A percentile compares a stretch with the other conserved stretches of the same genome.
phyloP scores from a whole-genome alignment of 176 grass and related monocot genomes.

The Oryza glumipatula region DNA sequence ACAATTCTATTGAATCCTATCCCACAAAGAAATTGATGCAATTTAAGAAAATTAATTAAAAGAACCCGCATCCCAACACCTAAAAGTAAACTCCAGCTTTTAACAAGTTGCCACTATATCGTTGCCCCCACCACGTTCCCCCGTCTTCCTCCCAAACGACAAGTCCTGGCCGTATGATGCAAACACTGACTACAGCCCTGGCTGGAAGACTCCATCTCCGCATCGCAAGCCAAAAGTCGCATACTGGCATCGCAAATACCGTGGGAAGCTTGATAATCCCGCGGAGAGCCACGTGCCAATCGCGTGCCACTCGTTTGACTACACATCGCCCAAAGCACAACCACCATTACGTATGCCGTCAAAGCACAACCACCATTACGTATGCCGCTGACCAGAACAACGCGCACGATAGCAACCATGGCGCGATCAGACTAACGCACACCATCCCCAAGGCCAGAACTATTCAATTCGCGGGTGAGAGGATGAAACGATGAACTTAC shows the following conservation, averaged over 20 bases:
- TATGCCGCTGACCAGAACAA: neutral
- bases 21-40: neutral
- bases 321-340: neutral
- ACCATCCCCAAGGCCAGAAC: neutral
- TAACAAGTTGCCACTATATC: conserved; percentile 4
- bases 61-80: neutral
- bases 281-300: neutral
- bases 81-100: neutral
- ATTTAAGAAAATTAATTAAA: neutral
- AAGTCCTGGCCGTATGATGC: neutral
- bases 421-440: neutral
- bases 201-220: neutral
- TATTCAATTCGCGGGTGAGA: neutral
- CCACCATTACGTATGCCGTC: neutral
- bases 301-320: neutral
- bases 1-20: neutral
- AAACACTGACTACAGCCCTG: neutral
- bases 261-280: neutral
- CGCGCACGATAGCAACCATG: neutral
- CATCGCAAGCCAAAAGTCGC: neutral
- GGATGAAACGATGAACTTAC: conserved; percentile 14
- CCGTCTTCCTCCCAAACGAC: neutral
- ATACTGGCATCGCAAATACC: neutral
- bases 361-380: neutral
- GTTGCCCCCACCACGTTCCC: neutral